These are phyloP conservation scores for Arabis alpina DNA, from an alignment of 345 rosid genomes.

Conservation along the genomic window DNA sequence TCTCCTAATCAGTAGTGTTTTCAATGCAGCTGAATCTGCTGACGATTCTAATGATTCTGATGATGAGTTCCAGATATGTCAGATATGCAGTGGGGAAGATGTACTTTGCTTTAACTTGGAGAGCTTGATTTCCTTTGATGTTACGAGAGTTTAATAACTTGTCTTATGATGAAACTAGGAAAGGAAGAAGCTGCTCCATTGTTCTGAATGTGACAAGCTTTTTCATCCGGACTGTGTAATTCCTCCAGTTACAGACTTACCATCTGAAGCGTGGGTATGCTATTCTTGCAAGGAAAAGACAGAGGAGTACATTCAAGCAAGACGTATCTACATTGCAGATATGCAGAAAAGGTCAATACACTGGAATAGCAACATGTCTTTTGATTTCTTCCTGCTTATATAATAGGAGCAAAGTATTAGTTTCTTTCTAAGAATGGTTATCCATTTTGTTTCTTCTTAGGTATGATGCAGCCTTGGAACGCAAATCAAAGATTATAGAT, in stretches of 20 bases:
- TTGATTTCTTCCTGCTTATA: conserved; percentile 22
- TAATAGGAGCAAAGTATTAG: conserved; percentile 17
- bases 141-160: conserved; percentile 25
- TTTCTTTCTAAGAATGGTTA: conserved; percentile 17
- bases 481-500: conserved; percentile 86
- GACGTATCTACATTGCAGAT: conserved; percentile 66
- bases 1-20: conserved; percentile 32
- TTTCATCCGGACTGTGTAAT: conserved; percentile 84
- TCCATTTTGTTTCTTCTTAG: conserved; percentile 46
- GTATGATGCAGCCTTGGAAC: conserved; percentile 85
- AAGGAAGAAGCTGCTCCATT: conserved; percentile 89
- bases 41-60: conserved; percentile 86
- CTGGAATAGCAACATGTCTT: conserved; percentile 26
- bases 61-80: conserved; percentile 99
- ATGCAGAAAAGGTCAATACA: conserved; percentile 68
- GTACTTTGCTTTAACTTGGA: conserved; percentile 47
- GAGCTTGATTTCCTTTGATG: conserved; percentile 29
- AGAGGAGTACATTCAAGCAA: conserved; percentile 83
- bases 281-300: conserved; percentile 97
- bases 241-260: conserved; percentile 77
- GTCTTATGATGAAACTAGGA: conserved; percentile 56
- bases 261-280: conserved; percentile 85
- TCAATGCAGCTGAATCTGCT: conserved; percentile 78
- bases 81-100: conserved; percentile 89
- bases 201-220: conserved; percentile 92